Percentiles rank a stretch among this genome's conserved stretches.
Conservation (phyloP, 1,284 basidiomycete genomes). For the Irpex lacteus region DNA sequence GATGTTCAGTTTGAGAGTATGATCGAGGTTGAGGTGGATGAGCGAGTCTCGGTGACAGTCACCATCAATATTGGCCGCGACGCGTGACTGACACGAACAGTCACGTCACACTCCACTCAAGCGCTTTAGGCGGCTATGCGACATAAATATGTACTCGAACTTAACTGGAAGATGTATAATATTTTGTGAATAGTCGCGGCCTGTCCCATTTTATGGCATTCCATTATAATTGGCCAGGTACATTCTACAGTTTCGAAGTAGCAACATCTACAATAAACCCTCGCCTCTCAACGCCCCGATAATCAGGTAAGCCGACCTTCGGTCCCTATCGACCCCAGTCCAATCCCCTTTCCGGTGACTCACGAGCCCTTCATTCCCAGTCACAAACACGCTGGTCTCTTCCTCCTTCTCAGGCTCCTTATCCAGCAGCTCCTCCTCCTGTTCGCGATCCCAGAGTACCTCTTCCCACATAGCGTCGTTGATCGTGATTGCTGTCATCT, state of each 20-base stretch:
- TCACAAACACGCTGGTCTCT: conserved; percentile 50
- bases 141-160: not conserved
- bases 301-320: conserved; percentile 72
- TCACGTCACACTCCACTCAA: conserved; percentile 1
- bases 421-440: conserved; percentile 41
- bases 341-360: conserved; percentile 57
- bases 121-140: not conserved
- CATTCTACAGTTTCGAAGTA: no score
- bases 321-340: conserved; percentile 71
- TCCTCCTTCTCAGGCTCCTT: conserved; percentile 22
- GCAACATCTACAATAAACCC: conserved; percentile 48
- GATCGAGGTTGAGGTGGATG: not conserved
- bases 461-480: conserved; percentile 76
- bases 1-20: not conserved
- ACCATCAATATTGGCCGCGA: not conserved
- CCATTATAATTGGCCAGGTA: no score
- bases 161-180: no score
- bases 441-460: conserved; percentile 70
- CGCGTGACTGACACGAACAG: conserved; percentile 8
- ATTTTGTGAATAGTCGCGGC: no score
- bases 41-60: not conserved
- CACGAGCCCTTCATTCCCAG: conserved; percentile 49
- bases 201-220: no score
- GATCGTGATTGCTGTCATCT: conserved; percentile 70
- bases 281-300: conserved; percentile 71